Evolutionary conservation across 352 stramenopile species (phyloP), one percentile per base, ranked within the genome.

Genomic region (Pythium brachiatum): DNA sequence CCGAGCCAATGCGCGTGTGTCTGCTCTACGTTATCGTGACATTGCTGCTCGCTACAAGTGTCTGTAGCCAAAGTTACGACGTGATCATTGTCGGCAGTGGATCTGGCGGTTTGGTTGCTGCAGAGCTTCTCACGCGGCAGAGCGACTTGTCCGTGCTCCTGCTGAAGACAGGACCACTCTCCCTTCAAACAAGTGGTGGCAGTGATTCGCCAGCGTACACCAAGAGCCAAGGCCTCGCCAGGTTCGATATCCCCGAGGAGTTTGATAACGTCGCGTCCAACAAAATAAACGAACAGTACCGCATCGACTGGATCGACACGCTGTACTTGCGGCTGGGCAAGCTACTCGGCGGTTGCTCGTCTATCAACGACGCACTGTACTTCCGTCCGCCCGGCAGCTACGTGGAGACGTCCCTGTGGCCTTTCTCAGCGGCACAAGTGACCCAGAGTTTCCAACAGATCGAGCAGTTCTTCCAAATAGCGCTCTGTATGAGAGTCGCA

Each of bases 351-450:
- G 89, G 88, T 15, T 93, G 77, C 44, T 92, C 78, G 20, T 87
- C 78, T 11, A 86, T 95, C 65, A 96, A 97, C 62, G 85, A 68
- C 32, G 86, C 89, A 61, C 76, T 96, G 7, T 94, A 93, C 73
- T 84, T 95, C 54, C 79, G 84, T 21, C 75, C 77, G 1, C 67
- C 79, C 0, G 72, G 87, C 51, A 59, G 65, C 6, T 89, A 58
- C 46, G 21, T 53, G 26, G 68, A 38, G 54, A 62, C 23, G 26
- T 27, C 61, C 11, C 50, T n/a, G 63, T 38, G 12, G 53, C 54
- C 2, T 34, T 34, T 34, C 29, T 34, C 29, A 34, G 29, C 29
- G 29, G 29, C 29, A 11, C 5, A 34, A 9, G 29, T 34, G 29
- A 34, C 29, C 29, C 29, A 34, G 9, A 9, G 29, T 9, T 34